Evolutionary conservation across 73 alveolate genomes (phyloP).

Genomic region (Tetrahymena elliotti): DNA sequence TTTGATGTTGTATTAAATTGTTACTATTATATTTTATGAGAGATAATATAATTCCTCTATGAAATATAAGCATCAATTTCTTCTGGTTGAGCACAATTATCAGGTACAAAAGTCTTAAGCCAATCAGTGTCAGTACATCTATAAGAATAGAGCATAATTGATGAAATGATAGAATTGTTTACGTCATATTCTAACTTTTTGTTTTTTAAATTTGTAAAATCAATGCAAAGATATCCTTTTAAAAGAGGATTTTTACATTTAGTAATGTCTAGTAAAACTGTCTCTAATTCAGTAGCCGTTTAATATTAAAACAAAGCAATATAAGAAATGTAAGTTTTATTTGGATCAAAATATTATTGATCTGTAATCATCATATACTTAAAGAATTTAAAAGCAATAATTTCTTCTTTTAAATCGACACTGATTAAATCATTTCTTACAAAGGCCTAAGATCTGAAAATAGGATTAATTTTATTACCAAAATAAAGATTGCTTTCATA

Average conservation of each 20-base stretch:
- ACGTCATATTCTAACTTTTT: too few species aligned
- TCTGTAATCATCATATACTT: neutral
- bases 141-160: too few species aligned
- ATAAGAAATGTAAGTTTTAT: neutral
- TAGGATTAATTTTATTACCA: neutral
- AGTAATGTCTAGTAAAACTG: too few species aligned
- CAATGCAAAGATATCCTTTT: neutral
- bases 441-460: neutral
- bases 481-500: too few species aligned
- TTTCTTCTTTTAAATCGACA: neutral
- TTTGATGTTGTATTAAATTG: neutral
- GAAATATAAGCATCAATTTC: neutral
- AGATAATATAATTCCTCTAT: neutral
- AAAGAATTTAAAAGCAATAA: neutral
- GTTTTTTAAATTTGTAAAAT: neutral
- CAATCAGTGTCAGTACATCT: neutral
- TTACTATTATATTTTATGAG: too few species aligned
- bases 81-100: neutral
- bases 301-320: neutral
- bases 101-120: neutral
- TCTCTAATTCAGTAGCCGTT: neutral
- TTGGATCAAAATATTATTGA: too few species aligned
- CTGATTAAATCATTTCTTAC: neutral
- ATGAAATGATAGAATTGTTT: neutral
- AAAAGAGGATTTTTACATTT: neutral